Percentiles rank a stretch among this genome's conserved stretches.
phyloP scores from a whole-genome alignment of 345 rosid species.

The Microcos paniculata region DNA sequence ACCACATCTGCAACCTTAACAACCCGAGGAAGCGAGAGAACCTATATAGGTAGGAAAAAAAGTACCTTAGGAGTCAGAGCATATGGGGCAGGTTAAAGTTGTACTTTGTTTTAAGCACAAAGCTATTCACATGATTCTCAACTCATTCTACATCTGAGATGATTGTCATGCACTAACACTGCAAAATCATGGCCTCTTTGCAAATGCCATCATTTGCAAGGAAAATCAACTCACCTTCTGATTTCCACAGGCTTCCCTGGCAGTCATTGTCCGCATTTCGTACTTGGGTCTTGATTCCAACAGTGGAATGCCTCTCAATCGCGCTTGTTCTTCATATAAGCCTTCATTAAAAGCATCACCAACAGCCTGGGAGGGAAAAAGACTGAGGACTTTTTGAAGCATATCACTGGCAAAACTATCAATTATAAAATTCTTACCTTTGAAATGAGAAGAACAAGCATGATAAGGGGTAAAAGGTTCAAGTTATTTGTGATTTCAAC shows the following conservation, averaged over 20 bases:
- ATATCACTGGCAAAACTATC: slow-evolving; percentile 9
- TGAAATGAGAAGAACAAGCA: slow-evolving; percentile 97
- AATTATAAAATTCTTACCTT: slow-evolving; percentile 50
- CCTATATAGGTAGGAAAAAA: slow-evolving; percentile 43
- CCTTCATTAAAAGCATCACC: slow-evolving; percentile 99
- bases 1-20: slow-evolving; percentile 85
- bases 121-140: background rate
- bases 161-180: background rate
- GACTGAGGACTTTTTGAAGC: slow-evolving; percentile 4
- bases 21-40: slow-evolving; percentile 80
- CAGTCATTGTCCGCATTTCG: slow-evolving; percentile 72
- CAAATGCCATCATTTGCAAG: background rate
- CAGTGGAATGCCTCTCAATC: slow-evolving; percentile 75
- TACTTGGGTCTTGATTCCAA: slow-evolving; percentile 90
- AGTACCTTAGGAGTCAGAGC: background rate
- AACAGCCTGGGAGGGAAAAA: slow-evolving; percentile 59
- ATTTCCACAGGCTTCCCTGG: slow-evolving; percentile 79
- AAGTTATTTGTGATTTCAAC: slow-evolving; percentile 96
- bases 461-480: slow-evolving; percentile 88
- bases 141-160: background rate
- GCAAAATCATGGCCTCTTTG: background rate
- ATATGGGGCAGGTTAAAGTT: background rate
- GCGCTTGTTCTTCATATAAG: slow-evolving; percentile 86
- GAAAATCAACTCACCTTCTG: slow-evolving; percentile 54
- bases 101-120: background rate